Conservation (phyloP, 495 filamentous ascomycete genomes). For the Hyaloscypha finlandica region DNA sequence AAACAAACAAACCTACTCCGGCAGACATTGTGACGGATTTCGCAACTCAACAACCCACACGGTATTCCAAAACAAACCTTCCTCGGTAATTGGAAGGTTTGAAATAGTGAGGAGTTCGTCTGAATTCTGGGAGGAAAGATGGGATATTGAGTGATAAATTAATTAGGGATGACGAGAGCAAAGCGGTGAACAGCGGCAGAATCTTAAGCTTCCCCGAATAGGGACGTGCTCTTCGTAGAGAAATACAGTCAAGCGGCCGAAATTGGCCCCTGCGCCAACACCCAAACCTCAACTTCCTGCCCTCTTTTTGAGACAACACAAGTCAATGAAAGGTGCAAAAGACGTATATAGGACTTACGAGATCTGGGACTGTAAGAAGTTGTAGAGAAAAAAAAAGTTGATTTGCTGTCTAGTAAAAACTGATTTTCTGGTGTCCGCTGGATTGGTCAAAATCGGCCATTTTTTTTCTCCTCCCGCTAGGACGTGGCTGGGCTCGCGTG, state of each 20-base stretch:
- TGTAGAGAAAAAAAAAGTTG: no score
- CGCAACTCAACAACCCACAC: neutral
- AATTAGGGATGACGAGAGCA: neutral
- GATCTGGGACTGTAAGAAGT: no score
- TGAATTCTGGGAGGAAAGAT: neutral
- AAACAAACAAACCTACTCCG: constrained; percentile 17
- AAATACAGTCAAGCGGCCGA: no score
- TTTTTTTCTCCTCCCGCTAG: neutral
- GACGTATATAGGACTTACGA: no score
- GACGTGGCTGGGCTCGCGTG: neutral
- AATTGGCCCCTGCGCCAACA: no score
- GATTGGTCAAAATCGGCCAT: no score
- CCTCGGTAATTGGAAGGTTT: neutral
- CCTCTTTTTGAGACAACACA: no score
- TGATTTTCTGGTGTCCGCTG: no score
- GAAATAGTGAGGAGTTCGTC: neutral
- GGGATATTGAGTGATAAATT: no score
- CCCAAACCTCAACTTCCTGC: no score
- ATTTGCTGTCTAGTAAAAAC: no score
- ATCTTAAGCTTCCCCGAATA: neutral
- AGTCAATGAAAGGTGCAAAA: no score
- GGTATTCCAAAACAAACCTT: neutral
- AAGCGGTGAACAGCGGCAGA: neutral
- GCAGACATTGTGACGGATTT: constrained; percentile 17
- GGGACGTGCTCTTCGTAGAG: neutral